Base-by-base conservation (phyloP, 1,284 basidiomycete species). In the Ustilago vetiveriae region DNA sequence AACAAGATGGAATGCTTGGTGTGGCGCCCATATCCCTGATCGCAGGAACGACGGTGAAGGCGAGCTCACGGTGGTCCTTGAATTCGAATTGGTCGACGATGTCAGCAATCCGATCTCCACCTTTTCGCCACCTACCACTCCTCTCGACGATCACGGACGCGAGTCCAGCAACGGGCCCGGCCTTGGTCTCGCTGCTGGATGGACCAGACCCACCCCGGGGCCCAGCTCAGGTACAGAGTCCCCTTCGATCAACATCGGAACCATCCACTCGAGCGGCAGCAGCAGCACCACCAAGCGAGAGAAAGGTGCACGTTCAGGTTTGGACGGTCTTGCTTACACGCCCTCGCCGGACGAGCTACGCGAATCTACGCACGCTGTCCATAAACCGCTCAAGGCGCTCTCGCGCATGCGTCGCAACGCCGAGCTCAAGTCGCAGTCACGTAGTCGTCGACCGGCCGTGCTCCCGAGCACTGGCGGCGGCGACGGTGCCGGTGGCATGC, bases 21-120 rank as follows among this genome's bases (percentile, higher is more conserved):
- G 90, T 71, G 91, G 90, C 0, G 87, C 90, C 0, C 91, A 93
- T 81, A 29, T 66, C 23, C 66, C 67, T 3, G 56, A 66, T 35
- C 42, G 63, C 38, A 40, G 44, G 21, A 49, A 55, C 27, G 67
- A 72, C 17, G 53, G 35, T 23, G 60, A 68, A 13, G 52, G 52
- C 32, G 60, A 65, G 27, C 45, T 70, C 22, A 59, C 72, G n/a
- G 72, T 71, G 35, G 58, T 79, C 3, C 86, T 94, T 74, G 92
- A 94, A 79, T 91, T 94, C 69, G 92, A 94, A 82, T 85, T 92
- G 21, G 90, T 92, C 76, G 82, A 84, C 43, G 92, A 94, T 78
- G 73, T 79, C 0, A 82, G 88, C 77, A 92, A 93, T 72, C 92
- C 92, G 0, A 83, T 92, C 10, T 50, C 59, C 14, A 56, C 55